A percentile compares a stretch with the other conserved stretches of the same genome.
These are phyloP conservation scores for Proteromonas lacertae DNA, from an alignment of 352 stramenopile genomes.

Conservation along the genomic window DNA sequence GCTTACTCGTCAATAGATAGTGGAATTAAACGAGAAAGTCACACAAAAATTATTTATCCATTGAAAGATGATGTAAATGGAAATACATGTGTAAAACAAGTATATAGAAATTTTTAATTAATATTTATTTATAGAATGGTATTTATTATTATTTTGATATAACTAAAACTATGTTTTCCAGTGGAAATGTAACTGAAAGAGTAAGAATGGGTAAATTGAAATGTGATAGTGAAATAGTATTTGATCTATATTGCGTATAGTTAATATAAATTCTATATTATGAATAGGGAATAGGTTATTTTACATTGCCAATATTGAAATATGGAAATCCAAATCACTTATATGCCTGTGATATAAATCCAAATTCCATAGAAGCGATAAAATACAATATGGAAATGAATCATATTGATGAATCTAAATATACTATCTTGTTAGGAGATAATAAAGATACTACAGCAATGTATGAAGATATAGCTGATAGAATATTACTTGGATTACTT, in stretches of 20 bases:
- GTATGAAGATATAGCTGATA: conserved; percentile 23
- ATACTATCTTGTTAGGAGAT: neutral
- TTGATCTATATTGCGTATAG: conserved; percentile 56
- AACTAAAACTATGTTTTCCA: conserved; percentile 28
- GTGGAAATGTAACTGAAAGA: conserved; percentile 57
- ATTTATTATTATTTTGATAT: conserved; percentile 50
- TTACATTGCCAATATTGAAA: conserved; percentile 49
- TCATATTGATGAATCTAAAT: neutral
- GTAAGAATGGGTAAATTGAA: conserved; percentile 25
- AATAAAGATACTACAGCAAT: conserved; percentile 16
- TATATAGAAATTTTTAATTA: conserved; percentile 2
- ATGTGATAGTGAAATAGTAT: conserved; percentile 26
- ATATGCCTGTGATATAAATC: conserved; percentile 58
- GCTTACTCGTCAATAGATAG: conserved; percentile 2
- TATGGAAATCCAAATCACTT: conserved; percentile 28
- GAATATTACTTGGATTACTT: conserved; percentile 50
- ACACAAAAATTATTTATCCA: conserved; percentile 1
- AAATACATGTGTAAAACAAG: no score
- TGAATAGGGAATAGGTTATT: conserved; percentile 71
- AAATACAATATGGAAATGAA: conserved; percentile 24
- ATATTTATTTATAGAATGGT: conserved; percentile 26
- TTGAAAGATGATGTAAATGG: neutral
- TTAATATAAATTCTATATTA: no score
- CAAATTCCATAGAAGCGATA: conserved; percentile 36
- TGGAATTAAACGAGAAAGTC: conserved; percentile 2